Conservation (phyloP, 164 flowering plant species). For the Tinospora cordifolia region DNA sequence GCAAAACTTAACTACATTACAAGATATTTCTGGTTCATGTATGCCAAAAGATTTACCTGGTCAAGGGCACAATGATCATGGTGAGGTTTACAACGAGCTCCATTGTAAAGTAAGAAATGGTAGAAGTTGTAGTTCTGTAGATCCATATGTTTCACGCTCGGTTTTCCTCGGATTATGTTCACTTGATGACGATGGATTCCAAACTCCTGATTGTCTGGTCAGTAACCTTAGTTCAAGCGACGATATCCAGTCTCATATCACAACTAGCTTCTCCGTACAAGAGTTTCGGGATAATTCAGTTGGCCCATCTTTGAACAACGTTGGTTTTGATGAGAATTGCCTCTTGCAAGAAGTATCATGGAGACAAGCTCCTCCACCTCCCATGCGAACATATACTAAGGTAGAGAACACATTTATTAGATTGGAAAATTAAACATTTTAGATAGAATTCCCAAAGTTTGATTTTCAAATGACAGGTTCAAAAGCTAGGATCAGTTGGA, state of each 20-base stretch:
- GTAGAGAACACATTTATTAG: slow-evolving; percentile 22
- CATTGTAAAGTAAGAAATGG: slow-evolving; percentile 14
- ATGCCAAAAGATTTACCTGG: slow-evolving; percentile 44
- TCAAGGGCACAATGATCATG: slow-evolving; percentile 47
- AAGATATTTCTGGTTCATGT: slow-evolving; percentile 28
- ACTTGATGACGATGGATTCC: slow-evolving; percentile 42
- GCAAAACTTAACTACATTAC: slow-evolving; percentile 27
- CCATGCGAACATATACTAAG: slow-evolving; percentile 87
- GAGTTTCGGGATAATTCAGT: slow-evolving; percentile 74
- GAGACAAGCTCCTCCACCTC: slow-evolving; percentile 71
- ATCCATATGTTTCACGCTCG: slow-evolving; percentile 60
- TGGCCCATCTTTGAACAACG: slow-evolving; percentile 80
- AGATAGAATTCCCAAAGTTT: not conserved
- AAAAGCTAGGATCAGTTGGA: slow-evolving; percentile 95
- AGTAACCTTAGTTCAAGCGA: slow-evolving; percentile 66
- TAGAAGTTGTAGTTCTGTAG: slow-evolving; percentile 46
- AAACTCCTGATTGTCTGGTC: slow-evolving; percentile 49
- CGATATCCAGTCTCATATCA: slow-evolving; percentile 89
- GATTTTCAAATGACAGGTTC: slow-evolving; percentile 48
- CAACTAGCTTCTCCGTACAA: slow-evolving; percentile 57
- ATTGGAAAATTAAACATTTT: no score
- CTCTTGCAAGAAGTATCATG: slow-evolving; percentile 60
- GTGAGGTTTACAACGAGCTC: slow-evolving; percentile 46
- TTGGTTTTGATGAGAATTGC: slow-evolving; percentile 57
- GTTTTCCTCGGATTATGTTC: slow-evolving; percentile 48